Percentiles rank a stretch among this genome's conserved stretches.
Evolutionary conservation across 441 rosid species (phyloP).

Genomic region (Aquilaria agallochum): DNA sequence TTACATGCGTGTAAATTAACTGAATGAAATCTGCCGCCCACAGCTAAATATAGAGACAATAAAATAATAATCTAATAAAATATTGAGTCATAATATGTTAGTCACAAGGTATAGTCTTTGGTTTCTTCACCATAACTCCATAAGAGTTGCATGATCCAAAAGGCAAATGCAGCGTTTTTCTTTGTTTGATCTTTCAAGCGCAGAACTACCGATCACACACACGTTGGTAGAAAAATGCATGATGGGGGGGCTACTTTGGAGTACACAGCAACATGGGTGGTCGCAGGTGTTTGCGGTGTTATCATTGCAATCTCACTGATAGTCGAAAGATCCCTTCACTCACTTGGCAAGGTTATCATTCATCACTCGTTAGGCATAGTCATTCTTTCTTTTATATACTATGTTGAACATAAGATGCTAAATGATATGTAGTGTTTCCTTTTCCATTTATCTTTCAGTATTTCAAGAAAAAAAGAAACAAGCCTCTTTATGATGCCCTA

Average conservation of each 20-base stretch:
- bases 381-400: not conserved
- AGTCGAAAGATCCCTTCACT: constrained; percentile 53
- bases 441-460: constrained; percentile 20
- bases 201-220: too few species aligned
- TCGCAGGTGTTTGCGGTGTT: constrained; percentile 65
- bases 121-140: too few species aligned
- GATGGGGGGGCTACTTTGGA: constrained; percentile 54
- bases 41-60: too few species aligned
- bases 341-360: constrained; percentile 52
- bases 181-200: too few species aligned
- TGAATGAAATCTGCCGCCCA: too few species aligned
- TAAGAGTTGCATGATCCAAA: too few species aligned
- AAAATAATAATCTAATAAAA: too few species aligned
- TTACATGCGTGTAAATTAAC: too few species aligned
- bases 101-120: too few species aligned
- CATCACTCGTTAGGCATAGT: not conserved
- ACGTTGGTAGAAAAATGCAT: too few species aligned
- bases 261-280: constrained; percentile 78
- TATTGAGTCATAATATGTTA: too few species aligned
- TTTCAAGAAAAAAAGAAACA: constrained; percentile 50
- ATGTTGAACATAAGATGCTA: not conserved
- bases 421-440: not conserved
- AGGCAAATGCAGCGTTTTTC: too few species aligned
- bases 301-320: constrained; percentile 55
- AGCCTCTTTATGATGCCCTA: constrained; percentile 57